These are phyloP conservation scores for Penicillium tannophilum DNA, from an alignment of 495 filamentous ascomycete species.

Conservation along the genomic window DNA sequence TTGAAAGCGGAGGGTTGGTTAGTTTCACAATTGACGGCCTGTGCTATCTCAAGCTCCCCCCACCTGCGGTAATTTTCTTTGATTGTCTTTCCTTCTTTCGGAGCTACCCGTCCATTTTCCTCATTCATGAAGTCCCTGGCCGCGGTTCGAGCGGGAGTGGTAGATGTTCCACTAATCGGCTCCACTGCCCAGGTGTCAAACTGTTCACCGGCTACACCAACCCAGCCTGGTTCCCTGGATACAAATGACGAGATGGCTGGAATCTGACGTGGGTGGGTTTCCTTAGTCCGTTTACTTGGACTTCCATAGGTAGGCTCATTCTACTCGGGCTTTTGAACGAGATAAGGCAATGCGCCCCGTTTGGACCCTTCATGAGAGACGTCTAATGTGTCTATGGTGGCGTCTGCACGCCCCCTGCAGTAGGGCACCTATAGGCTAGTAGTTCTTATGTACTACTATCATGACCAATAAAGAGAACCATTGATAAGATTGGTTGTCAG, in stretches of 20 bases:
- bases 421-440: background rate
- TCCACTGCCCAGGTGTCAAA: conserved; percentile 17
- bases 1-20: background rate
- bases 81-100: conserved; percentile 3
- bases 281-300: conserved; percentile 1
- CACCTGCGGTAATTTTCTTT: conserved; percentile 6
- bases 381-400: background rate
- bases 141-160: conserved; percentile 19
- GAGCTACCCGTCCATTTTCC: conserved; percentile 12
- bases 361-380: conserved; percentile 10
- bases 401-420: conserved; percentile 4
- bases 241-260: conserved; percentile 13
- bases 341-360: conserved; percentile 18
- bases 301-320: background rate
- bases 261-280: conserved; percentile 15
- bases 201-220: conserved; percentile 22
- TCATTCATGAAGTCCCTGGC: background rate
- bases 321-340: background rate
- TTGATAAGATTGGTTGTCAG: background rate
- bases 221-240: conserved; percentile 3
- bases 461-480: background rate
- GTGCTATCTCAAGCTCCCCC: conserved; percentile 11
- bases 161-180: conserved; percentile 1
- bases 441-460: background rate
- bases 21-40: background rate